Evolutionary conservation across 2,329 filamentous ascomycete genomes (phyloP), one percentile per base, ranked within the genome.

Genomic region (Thielaviopsis euricoi): DNA sequence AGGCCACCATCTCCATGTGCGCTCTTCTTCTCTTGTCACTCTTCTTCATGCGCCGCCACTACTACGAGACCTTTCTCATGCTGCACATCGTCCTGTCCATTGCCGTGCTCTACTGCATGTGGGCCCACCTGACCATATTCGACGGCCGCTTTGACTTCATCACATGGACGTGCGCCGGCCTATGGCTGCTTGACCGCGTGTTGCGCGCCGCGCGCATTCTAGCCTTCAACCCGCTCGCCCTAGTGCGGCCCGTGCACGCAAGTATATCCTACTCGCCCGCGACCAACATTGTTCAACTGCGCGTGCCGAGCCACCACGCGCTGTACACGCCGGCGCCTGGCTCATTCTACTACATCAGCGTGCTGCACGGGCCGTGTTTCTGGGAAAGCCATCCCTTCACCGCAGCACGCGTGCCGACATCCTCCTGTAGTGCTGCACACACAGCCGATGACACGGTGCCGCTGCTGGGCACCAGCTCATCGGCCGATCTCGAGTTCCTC

Each of bases 91-190:
- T 71, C 2, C 66, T 82, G 17, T 75, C 80, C 0, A 65, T 79
- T 9, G 64, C 78, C 0, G 65, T 78, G 0, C 64, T 82, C 0
- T 64, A 74, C 33, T 73, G 73, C 0, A 75, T 80, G 71, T 75
- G 76, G 43, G 74, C 73, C 73, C 69, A 82, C 62, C 68, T 79
- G 59, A 69, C 78, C n/a, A 76, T 80, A 22, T 79, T 79, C 60
- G 65, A 69, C 6, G 73, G 73, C 21, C 66, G 71, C 52, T 80
- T 73, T 59, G 74, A 79, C 56, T 63, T 65, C 9, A 72, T 77
- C 21, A 73, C 78, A 55, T 81, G 75, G 72, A 67, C 74, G 0
- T 75, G 74, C 2, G 66, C 73, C 2, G 65, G 66, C 12, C 69
- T 80, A 26, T 81, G 78, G 79, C 54, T 70, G 0, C 63, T 72